A percentile compares a stretch with the other conserved stretches of the same genome.
These are phyloP conservation scores for Prunus fruticosa DNA, from an alignment of 306 rosid species.

Conservation along the genomic window DNA sequence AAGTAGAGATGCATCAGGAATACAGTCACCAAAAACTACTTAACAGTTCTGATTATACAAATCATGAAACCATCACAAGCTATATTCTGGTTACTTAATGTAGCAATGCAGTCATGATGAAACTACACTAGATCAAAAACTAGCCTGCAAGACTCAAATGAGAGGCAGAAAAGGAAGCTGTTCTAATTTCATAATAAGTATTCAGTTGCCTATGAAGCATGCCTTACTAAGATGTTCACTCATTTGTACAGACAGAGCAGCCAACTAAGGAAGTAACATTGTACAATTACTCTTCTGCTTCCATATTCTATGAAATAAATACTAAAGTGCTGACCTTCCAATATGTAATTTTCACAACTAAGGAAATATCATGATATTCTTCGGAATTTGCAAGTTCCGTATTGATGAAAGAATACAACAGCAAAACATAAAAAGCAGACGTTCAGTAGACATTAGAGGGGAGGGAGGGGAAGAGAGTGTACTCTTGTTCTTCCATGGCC, in stretches of 20 bases:
- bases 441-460: background rate
- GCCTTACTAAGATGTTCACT: background rate
- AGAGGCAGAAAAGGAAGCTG: background rate
- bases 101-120: background rate
- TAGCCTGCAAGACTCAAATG: background rate
- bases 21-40: background rate
- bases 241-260: background rate
- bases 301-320: background rate
- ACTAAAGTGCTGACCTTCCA: background rate
- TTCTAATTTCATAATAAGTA: background rate
- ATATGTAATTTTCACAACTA: background rate
- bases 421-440: constrained; percentile 6
- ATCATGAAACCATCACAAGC: background rate
- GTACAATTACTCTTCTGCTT: background rate
- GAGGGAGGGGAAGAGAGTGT: constrained; percentile 20
- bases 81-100: background rate
- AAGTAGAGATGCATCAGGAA: constrained; percentile 9
- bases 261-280: background rate
- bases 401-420: background rate
- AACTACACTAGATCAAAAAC: background rate
- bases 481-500: constrained; percentile 83
- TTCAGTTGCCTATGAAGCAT: background rate
- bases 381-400: background rate
- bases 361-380: background rate
- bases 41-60: constrained; percentile 1